phyloP scores from a whole-genome alignment of 495 filamentous ascomycete species.

The Podospora tetraspora region DNA sequence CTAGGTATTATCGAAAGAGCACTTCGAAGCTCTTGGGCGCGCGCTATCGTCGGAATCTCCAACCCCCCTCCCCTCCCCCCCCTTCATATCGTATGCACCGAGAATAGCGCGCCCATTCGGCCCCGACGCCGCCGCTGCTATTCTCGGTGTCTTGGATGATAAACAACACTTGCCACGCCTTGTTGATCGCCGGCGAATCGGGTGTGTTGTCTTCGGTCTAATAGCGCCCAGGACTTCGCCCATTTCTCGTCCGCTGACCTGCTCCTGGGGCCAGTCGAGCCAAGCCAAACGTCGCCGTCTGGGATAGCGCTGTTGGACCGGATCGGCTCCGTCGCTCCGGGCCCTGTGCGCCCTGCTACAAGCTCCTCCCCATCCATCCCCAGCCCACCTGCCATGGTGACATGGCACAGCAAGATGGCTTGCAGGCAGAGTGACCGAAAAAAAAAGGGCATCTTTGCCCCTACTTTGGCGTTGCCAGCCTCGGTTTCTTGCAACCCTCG shows the following conservation, averaged over 20 bases:
- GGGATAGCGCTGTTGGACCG: not conserved
- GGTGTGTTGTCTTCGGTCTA: not conserved
- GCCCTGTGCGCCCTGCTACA: not conserved
- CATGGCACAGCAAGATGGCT: not conserved
- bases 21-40: not conserved
- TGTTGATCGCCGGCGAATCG: conserved; percentile 2
- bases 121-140: conserved; percentile 5
- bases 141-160: conserved; percentile 2
- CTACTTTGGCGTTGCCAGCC: not conserved
- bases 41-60: conserved; percentile 4
- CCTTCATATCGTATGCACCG: conserved; percentile 1
- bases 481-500: not conserved
- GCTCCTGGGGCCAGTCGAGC: not conserved
- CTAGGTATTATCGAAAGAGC: not conserved
- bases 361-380: not conserved
- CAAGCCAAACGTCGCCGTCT: not conserved
- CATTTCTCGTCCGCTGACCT: not conserved
- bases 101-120: not conserved
- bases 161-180: not conserved
- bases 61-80: not conserved
- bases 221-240: not conserved
- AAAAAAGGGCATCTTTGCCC: not conserved
- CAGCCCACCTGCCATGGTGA: not conserved
- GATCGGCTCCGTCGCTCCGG: not conserved
- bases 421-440: not conserved